A percentile compares a stretch with the other conserved stretches of the same genome.
These are phyloP conservation scores for Phyllosticta paracitricarpa DNA, from an alignment of 2,329 filamentous ascomycete species.

Conservation along the genomic window DNA sequence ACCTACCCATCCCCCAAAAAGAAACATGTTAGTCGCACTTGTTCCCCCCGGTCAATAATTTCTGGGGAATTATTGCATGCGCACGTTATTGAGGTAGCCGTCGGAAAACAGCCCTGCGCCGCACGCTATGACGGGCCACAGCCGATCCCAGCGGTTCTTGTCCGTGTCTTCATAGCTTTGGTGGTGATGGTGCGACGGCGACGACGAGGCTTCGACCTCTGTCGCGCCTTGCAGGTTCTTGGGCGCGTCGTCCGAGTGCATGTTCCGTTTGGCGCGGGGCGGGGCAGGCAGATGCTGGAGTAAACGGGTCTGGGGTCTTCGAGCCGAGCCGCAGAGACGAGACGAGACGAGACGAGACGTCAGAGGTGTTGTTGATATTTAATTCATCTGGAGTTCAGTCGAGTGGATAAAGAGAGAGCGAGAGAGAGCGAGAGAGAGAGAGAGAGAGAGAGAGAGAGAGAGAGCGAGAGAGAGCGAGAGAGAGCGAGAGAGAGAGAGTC, in stretches of 20 bases:
- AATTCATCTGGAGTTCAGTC: background rate
- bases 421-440: no score
- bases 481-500: background rate
- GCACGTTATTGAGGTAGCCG: conserved; percentile 80
- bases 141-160: conserved; percentile 33
- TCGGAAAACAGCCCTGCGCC: conserved; percentile 86
- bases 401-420: no score
- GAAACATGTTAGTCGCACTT: background rate
- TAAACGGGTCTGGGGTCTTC: background rate
- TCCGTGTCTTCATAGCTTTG: conserved; percentile 17
- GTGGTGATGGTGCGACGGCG: background rate
- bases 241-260: background rate
- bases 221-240: background rate
- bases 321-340: background rate
- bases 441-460: background rate
- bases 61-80: background rate
- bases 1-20: conserved; percentile 44
- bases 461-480: no score
- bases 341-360: no score
- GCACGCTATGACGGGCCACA: conserved; percentile 73
- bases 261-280: background rate
- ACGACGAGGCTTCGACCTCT: background rate
- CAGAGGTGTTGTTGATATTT: background rate
- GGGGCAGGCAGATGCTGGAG: no score
- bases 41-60: background rate